These are phyloP conservation scores for Penicillium tannophilum DNA, from an alignment of 495 filamentous ascomycete species.

Conservation along the genomic window DNA sequence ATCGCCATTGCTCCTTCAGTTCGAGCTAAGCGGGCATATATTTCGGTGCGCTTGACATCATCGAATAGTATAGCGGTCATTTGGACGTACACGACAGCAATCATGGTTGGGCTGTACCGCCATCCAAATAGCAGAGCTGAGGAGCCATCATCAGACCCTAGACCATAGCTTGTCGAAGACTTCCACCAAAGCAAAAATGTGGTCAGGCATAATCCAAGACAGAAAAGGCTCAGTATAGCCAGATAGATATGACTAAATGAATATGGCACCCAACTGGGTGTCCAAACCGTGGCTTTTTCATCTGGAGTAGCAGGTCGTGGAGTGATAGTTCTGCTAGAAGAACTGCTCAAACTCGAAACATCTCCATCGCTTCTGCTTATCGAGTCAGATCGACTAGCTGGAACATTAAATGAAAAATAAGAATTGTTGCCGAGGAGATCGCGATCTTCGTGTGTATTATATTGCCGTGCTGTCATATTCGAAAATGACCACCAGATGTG, in stretches of 20 bases:
- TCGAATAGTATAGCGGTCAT: constrained; percentile 27
- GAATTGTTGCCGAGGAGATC: constrained; percentile 12
- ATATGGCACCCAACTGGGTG: constrained; percentile 16
- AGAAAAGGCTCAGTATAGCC: constrained; percentile 8
- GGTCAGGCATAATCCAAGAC: constrained; percentile 11
- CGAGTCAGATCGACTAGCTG: constrained; percentile 16
- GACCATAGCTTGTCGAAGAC: constrained; percentile 27
- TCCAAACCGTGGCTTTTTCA: background rate
- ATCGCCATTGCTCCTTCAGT: constrained; percentile 26
- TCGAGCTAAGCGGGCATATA: constrained; percentile 35
- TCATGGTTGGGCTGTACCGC: constrained; percentile 34
- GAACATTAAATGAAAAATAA: constrained; percentile 16
- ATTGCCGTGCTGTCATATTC: constrained; percentile 12
- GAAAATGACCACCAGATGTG: background rate
- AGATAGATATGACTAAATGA: constrained; percentile 16
- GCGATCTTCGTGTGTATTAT: constrained; percentile 14
- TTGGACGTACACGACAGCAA: constrained; percentile 36
- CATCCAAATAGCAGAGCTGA: constrained; percentile 32
- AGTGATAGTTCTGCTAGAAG: background rate
- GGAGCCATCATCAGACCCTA: constrained; percentile 33
- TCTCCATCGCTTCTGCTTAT: background rate
- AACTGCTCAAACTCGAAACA: constrained; percentile 1
- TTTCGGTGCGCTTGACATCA: constrained; percentile 38
- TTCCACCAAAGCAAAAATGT: constrained; percentile 21
- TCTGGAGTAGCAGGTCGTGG: background rate